Base-by-base conservation (phyloP, 2,329 filamentous ascomycete genomes). In the Calonectria pseudoreteaudii region DNA sequence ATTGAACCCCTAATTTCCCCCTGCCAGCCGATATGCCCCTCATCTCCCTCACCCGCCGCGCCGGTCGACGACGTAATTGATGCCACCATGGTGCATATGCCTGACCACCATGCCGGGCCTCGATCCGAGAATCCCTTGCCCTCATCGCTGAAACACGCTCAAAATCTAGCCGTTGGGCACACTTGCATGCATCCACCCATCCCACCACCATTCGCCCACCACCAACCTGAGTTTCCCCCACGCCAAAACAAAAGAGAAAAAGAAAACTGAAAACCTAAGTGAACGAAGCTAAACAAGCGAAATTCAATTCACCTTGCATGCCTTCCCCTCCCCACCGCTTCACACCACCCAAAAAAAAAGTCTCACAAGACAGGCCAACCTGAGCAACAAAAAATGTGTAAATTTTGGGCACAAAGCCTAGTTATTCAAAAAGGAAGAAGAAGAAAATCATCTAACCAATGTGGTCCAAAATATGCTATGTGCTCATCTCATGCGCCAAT, bases 121-220 rank as follows among this genome's bases (percentile, higher is more conserved):
- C 26, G 50, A 53, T 30, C 50, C 50, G 50, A 53, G 50, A 53
- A 53, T 26, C 26, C 28, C 50, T 30, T 47, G 44, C 44, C 36
- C 18, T 20, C 18, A 44, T 60, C 56, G 23, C 34, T 60, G n/a
- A 60, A 38, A 38, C 31, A 8, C 18, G 4, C 30, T 60, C 56
- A 23, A 28, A 38, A 18, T 30, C 28, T 72, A 56, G 72, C 75
- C 72, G 74, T 77, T 78, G 76, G 77, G 77, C 74, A 79, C 50
- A 75, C 74, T 66, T 79, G 77, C 77, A 79, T 69, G 56, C 49
- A 47, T 16, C 60, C 60, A 47, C 60, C 58, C 53, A 58, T 34
- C 64, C 62, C 44, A 49, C 41, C n/a, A 13, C 10, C 31, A 34
- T 11, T 10, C 31, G 11, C 9, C 31, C 31, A 50, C 18, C 7